Evolutionary conservation across 805 yeast species (phyloP).

Genomic region (Lipomyces orientalis): DNA sequence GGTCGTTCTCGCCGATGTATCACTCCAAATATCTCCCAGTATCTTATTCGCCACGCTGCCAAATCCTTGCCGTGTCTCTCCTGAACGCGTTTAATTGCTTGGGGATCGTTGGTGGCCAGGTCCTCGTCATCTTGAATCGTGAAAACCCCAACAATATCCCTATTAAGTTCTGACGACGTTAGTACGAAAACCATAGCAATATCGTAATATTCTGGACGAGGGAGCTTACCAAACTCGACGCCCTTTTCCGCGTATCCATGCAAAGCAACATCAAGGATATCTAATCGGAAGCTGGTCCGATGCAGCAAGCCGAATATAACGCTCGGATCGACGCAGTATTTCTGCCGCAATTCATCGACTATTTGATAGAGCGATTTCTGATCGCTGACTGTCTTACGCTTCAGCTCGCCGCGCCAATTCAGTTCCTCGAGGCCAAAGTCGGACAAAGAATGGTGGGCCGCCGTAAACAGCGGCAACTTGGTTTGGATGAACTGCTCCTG

Average conservation of each 20-base stretch:
- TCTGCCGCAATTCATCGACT: neutral
- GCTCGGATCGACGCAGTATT: neutral
- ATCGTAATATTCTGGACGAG: neutral
- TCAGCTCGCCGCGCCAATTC: neutral
- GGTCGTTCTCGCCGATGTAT: neutral
- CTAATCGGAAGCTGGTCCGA: slow-evolving; percentile 5
- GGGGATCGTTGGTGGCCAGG: slow-evolving; percentile 1
- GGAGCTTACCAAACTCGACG: neutral
- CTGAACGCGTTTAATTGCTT: slow-evolving; percentile 1
- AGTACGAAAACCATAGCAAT: neutral
- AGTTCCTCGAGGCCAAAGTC: neutral
- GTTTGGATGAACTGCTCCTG: neutral
- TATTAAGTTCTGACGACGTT: neutral
- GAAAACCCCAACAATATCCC: slow-evolving; percentile 21
- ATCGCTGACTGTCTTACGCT: neutral
- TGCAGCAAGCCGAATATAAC: slow-evolving; percentile 16
- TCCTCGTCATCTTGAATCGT: slow-evolving; percentile 20
- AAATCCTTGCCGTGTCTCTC: slow-evolving; percentile 16
- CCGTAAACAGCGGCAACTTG: neutral
- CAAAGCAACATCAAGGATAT: neutral
- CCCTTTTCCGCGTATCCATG: neutral
- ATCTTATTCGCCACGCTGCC: slow-evolving; percentile 6
- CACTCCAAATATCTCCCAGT: slow-evolving; percentile 10
- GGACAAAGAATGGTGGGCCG: neutral
- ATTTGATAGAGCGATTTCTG: neutral